Evolutionary conservation across 2,329 filamentous ascomycete genomes (phyloP), one percentile per base, ranked within the genome.

Genomic region (Diplocarpon mali): DNA sequence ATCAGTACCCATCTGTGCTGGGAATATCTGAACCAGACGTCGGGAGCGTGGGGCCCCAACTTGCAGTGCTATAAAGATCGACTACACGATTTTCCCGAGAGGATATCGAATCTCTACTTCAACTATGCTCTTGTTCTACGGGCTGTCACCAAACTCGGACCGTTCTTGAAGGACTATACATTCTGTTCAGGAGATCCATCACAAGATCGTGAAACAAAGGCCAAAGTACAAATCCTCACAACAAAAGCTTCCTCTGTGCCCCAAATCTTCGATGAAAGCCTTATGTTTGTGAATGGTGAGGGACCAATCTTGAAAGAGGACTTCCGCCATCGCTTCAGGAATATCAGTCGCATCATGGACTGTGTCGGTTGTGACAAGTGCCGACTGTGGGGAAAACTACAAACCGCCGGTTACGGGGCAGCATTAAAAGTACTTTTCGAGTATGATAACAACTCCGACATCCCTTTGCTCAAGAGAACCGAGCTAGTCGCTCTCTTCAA

Each of bases 351-450:
- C 34, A 74, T 96, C 53, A 98, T 98, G 92, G 92, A 98, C 65
- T 98, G 92, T 56, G 90, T 96, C 15, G 92, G 92, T 36, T 98
- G 92, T 65, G 92, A 98, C 68, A 98, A 98, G 69, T 98, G 92
- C 67, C 80, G 92, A 8, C 78, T 98, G 2, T 98, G 92, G 92
- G 92, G 92, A 39, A 98, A 98, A 67, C 68, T 98, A 31, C 92
- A 98, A 67, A 94, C 88, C 0, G 85, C 85, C 11, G 92, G 92
- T 2, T 96, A 95, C 61, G 92, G 92, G 40, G 87, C 92, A 0
- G 92, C 92, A 0, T 69, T 98, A 51, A 98, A 98, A 67, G 83
- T 98, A 4, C 73, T 98, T 1, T 98, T 98, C 58, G 92, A 98
- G 64, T 92, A 88, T 51, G 88, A 94, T 14, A 60, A 63, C 58